Base-by-base conservation (phyloP, 352 stramenopile species). In the Phytophthora pistaciae region DNA sequence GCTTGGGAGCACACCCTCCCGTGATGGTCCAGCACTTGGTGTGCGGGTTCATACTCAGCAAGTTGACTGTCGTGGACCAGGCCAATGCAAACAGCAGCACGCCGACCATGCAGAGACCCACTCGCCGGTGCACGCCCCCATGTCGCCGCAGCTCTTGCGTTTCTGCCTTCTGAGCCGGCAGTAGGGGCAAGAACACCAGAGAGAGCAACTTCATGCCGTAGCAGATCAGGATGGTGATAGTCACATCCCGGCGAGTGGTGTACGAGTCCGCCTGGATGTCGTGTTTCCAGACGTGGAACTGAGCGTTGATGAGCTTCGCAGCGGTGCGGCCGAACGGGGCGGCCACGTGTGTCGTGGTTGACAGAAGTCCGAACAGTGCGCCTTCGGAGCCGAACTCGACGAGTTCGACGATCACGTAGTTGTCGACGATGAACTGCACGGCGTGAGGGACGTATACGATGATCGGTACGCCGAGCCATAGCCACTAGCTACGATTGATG, bases 371-470 rank as follows among this genome's bases (percentile, higher is more conserved):
- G 63, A 83, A 88, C 11, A 84, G 56, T 4, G 79, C 74, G 5
- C 72, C 80, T 61, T 88, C 80, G 27, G 80, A 70, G 11, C 80
- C 80, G 20, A 63, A 31, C 40, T 84, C 79, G 16, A 75, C 70
- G 31, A 87, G 78, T 63, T 88, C 79, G 14, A 87, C 79, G 42
- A 83, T 70, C 21, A 80, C 77, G 61, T 80, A 84, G 56, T 75
- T 87, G 25, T 72, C 62, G 6, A 87, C 67, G 36, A 87, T 87
- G 66, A 87, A 87, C 48, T 72, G 72, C 29, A 85, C 65, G 42
- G 74, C 77, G 10, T 73, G 72, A 8, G 79, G 79, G 25, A 83
- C 53, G 61, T 84, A 78, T n/a, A 63, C 68, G n/a, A 83, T 60
- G 4, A 86, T 66, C 3, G 77, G 77, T 18, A 83, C 67, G n/a